A percentile compares a stretch with the other conserved stretches of the same genome.
These are phyloP conservation scores for Colletotrichum theobromicola DNA, from an alignment of 2,329 filamentous ascomycete genomes.

Conservation along the genomic window DNA sequence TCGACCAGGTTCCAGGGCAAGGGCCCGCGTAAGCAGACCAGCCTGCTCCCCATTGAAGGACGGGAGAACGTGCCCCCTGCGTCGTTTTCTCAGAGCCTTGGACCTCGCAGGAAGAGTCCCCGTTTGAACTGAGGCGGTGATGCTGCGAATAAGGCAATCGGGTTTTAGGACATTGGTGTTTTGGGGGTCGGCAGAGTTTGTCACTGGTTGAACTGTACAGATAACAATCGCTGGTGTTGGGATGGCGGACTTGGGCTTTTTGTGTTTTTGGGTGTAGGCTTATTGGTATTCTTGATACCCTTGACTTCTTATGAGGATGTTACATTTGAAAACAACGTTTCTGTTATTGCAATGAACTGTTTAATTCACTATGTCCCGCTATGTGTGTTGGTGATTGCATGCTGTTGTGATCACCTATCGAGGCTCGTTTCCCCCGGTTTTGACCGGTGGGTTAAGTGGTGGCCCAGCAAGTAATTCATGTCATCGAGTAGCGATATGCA, in stretches of 20 bases:
- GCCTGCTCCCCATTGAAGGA: slow-evolving; percentile 44
- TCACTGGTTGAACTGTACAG: background rate
- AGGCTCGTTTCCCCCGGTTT: no score
- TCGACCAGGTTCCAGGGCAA: slow-evolving; percentile 36
- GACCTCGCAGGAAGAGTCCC: slow-evolving; percentile 59
- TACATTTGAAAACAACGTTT: background rate
- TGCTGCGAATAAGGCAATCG: background rate
- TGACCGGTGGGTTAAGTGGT: no score
- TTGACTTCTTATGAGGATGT: slow-evolving; percentile 4
- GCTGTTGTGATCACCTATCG: background rate
- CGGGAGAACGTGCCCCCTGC: slow-evolving; percentile 56
- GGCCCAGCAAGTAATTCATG: no score
- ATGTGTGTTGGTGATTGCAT: background rate
- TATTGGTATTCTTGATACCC: slow-evolving; percentile 23
- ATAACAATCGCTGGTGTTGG: background rate
- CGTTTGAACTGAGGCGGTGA: slow-evolving; percentile 41
- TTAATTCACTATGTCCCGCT: fast-evolving
- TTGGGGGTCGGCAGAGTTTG: background rate
- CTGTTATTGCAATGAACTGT: background rate
- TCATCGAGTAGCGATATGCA: no score
- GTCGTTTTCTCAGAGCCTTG: slow-evolving; percentile 49
- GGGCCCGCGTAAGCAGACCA: slow-evolving; percentile 35
- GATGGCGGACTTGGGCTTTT: background rate
- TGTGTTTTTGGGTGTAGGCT: slow-evolving; percentile 7
- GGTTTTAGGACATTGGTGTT: background rate